These are phyloP conservation scores for Sutorius australiensis DNA, from an alignment of 768 basidiomycete genomes.

Conservation along the genomic window DNA sequence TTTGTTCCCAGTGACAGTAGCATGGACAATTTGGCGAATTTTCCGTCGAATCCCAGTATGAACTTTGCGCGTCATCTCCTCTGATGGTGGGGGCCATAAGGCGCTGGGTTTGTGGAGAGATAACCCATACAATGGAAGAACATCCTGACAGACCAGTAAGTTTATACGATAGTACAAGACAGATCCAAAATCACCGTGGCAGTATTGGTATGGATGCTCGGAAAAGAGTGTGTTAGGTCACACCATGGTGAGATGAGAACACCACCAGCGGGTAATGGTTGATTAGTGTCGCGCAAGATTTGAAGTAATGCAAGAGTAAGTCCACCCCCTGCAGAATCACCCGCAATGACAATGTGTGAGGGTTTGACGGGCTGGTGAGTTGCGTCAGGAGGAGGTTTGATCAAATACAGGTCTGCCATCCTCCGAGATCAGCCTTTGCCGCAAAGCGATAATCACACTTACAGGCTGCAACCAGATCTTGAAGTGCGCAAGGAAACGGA, in stretches of 20 bases:
- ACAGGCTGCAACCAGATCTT: conserved; percentile 89
- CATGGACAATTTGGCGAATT: conserved; percentile 53
- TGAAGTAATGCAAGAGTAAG: conserved; percentile 80
- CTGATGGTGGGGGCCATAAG: conserved; percentile 74
- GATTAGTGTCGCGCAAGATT: conserved; percentile 76
- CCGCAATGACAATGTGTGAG: conserved; percentile 76
- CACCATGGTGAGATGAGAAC: conserved; percentile 92
- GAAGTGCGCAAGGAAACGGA: conserved; percentile 90
- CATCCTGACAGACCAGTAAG: conserved; percentile 48
- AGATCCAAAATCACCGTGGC: conserved; percentile 52
- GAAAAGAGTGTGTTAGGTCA: conserved; percentile 93
- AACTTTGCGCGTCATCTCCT: conserved; percentile 54
- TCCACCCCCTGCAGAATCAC: conserved; percentile 93
- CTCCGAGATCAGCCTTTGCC: background rate
- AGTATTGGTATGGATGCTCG: conserved; percentile 81
- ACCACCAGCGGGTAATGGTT: conserved; percentile 84
- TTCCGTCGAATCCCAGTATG: conserved; percentile 57
- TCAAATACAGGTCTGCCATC: conserved; percentile 74
- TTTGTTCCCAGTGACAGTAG: conserved; percentile 24
- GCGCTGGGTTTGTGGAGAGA: conserved; percentile 76
- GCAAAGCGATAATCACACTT: conserved; percentile 20
- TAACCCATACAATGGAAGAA: conserved; percentile 73
- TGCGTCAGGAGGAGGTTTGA: conserved; percentile 77
- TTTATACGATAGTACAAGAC: background rate
- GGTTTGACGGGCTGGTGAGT: conserved; percentile 79